Evolutionary conservation across 305 asterid species (phyloP).

Genomic region (Plantago lanceolata): DNA sequence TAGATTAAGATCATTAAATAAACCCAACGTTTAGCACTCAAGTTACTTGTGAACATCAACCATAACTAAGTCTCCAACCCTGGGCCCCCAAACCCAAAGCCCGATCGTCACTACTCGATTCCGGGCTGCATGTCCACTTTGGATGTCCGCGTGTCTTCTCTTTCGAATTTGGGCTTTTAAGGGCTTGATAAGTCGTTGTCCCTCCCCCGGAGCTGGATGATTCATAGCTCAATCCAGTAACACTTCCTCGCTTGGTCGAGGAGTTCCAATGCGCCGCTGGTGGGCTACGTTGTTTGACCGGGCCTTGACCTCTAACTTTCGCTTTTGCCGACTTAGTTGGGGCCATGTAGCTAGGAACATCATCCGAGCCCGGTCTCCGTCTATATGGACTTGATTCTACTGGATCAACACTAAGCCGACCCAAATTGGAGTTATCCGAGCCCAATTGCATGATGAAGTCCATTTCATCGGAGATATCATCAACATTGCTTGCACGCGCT

Average conservation of each 20-base stretch:
- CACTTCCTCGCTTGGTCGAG: constrained; percentile 44
- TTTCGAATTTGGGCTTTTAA: constrained; percentile 62
- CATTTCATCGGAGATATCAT: constrained; percentile 62
- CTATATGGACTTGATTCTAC: constrained; percentile 45
- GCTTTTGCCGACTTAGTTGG: constrained; percentile 84
- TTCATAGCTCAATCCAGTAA: constrained; percentile 37
- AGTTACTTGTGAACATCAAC: constrained; percentile 21
- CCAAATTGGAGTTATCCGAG: constrained; percentile 35
- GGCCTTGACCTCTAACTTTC: constrained; percentile 52
- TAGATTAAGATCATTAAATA: constrained; percentile 20
- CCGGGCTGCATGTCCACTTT: constrained; percentile 65
- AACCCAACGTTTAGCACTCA: constrained; percentile 23
- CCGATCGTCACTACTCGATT: constrained; percentile 60
- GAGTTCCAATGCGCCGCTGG: constrained; percentile 49
- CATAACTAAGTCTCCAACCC: constrained; percentile 44
- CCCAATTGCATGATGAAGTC: constrained; percentile 36
- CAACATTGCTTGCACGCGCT: constrained; percentile 44
- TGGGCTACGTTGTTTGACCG: constrained; percentile 40
- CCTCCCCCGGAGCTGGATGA: constrained; percentile 63
- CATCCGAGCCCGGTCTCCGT: constrained; percentile 25
- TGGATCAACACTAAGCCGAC: constrained; percentile 28
- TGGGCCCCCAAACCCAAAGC: constrained; percentile 39
- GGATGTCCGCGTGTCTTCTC: constrained; percentile 29
- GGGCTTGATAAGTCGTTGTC: constrained; percentile 36
- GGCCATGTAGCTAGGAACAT: constrained; percentile 78